Base-by-base conservation (phyloP, 768 basidiomycete species). In the Kwoniella newhampshirensis region DNA sequence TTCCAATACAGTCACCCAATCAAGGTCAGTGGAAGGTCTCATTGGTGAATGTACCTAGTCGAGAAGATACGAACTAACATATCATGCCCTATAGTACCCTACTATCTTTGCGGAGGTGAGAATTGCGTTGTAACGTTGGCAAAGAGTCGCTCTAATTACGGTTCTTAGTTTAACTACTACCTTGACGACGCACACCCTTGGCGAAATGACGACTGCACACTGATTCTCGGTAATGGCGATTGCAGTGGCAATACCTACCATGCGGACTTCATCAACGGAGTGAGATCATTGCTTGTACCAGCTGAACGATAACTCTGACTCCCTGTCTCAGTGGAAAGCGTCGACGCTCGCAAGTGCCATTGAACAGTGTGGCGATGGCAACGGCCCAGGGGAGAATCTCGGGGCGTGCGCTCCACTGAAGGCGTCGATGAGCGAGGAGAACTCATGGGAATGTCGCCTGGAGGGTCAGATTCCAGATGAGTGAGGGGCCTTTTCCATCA, bases 191-290 rank as follows among this genome's bases (percentile, higher is more conserved):
- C 54, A 11, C 68, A 70, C 27, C 58, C 60, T 7, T 72, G 70
- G 70, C 50, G 68, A 44, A 61, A 69, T 42, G 64, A 65, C 25
- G 58, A 59, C 17, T 59, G 66, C 49, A 51, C 62, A 6, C 55
- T 72, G 4, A 64, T 73, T 8, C 54, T 73, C 0, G 57, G 68
- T 17, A 60, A 68, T 43, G 71, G 71, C 20, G 71, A 73, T 47
- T 54, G 58, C 21, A 51, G 53, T 0, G 71, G 71, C 11, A 40
- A 49, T 18, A 48, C 50, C 27, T 73, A 60, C 54, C 71, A 73
- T 48, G 71, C 67, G 2, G 71, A 73, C 36, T 70, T 70, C 54
- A 37, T 57, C 39, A 62, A 66, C 28, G 68, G 68, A 15, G 68
- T 70, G 32, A 49, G 68, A 61, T 4, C 48, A 47, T 27, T 11